Conservation (phyloP, 495 filamentous ascomycete species). For the Staphylotrichum longicolle region DNA sequence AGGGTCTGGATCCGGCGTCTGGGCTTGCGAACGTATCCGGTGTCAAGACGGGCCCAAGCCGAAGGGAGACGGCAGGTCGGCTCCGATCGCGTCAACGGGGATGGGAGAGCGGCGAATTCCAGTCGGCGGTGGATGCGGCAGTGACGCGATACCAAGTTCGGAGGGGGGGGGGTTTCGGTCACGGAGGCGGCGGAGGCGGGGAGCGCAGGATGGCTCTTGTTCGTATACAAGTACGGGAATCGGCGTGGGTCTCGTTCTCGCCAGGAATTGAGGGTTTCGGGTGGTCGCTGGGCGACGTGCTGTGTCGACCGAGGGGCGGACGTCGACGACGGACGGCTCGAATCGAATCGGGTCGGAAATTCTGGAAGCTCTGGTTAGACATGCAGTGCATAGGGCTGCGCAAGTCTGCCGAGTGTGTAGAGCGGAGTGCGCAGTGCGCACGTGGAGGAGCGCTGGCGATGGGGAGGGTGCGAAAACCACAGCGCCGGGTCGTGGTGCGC, state of each 20-base stretch:
- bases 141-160: not conserved
- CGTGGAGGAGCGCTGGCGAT: not conserved
- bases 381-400: conserved; percentile 1
- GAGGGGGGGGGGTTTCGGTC: no score
- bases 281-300: no score
- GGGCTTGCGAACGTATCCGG: conserved; percentile 15
- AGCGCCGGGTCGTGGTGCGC: conserved; percentile 13
- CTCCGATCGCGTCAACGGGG: conserved; percentile 23
- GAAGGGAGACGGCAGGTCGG: conserved; percentile 21
- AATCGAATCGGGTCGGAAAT: not conserved
- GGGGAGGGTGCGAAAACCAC: conserved; percentile 22
- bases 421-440: no score
- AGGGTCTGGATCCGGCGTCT: conserved; percentile 14
- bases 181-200: not conserved
- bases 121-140: not conserved
- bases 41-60: conserved; percentile 18
- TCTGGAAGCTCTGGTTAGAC: conserved; percentile 1
- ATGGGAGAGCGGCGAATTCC: not conserved
- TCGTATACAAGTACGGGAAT: not conserved
- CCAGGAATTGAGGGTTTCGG: no score
- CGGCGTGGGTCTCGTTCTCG: not conserved
- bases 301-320: no score
- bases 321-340: not conserved
- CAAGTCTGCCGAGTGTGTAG: not conserved
- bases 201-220: not conserved